Conservation (phyloP, 1,284 basidiomycete species). For the Ceratobasidium sp. region DNA sequence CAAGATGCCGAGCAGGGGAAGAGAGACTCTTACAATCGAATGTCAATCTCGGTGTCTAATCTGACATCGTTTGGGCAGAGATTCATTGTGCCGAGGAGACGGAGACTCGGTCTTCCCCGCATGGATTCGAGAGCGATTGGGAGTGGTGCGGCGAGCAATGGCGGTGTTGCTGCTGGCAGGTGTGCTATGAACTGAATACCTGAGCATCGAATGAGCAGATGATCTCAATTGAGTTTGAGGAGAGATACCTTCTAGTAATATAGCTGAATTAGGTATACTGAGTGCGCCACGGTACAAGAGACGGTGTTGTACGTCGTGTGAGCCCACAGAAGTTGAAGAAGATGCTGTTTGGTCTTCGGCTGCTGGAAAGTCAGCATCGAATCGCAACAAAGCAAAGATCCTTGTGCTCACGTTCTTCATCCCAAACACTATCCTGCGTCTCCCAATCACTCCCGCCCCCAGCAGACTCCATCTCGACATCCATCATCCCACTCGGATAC, state of each 20-base stretch:
- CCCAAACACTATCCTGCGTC: conserved; percentile 21
- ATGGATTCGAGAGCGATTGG: conserved; percentile 78
- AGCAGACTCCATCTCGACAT: conserved; percentile 15
- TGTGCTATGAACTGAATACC: conserved; percentile 65
- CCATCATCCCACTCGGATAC: conserved; percentile 9
- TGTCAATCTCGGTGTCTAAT: conserved; percentile 60
- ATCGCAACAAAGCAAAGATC: neutral
- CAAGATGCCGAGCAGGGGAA: neutral
- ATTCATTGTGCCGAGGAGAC: conserved; percentile 62
- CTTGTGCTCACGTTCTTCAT: conserved; percentile 3
- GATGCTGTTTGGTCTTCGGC: neutral
- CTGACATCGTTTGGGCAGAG: conserved; percentile 48
- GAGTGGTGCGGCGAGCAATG: conserved; percentile 68
- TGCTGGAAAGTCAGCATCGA: neutral
- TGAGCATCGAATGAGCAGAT: conserved; percentile 16
- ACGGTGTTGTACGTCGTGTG: conserved; percentile 46
- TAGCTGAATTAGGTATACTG: conserved; percentile 73
- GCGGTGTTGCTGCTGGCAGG: conserved; percentile 47
- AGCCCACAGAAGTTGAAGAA: neutral
- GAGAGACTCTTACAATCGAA: conserved; percentile 63
- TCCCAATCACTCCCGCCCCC: conserved; percentile 13
- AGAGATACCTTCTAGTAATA: conserved; percentile 67
- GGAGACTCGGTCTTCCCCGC: conserved; percentile 72
- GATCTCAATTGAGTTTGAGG: neutral
- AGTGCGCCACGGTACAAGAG: conserved; percentile 77